Base-by-base conservation (phyloP, 345 rosid genomes). In the Populus davidiana region DNA sequence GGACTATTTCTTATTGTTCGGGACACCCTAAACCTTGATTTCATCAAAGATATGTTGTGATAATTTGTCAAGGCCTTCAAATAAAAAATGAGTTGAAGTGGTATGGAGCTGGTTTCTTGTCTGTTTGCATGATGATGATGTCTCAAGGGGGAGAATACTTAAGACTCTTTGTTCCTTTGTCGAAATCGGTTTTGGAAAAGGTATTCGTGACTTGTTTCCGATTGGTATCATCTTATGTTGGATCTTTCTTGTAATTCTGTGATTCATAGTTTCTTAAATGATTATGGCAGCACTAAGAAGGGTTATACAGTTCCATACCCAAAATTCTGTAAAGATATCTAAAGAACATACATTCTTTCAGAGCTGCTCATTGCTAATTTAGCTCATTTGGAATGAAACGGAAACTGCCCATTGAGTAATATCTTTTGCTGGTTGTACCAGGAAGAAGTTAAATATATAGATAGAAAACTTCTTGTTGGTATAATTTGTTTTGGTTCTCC, bases 1-100 rank as follows among this genome's bases (percentile, higher is more conserved):
- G 99, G 99, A 41, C 77, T 95, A 76, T 92, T 92, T 83, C 99
- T 95, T 68, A 87, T 95, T 2, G 85, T 93, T 59, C 90, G 91
- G n/a, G 99, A 95, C 71, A 93, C 98, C 25, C 87, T 95, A 72
- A 93, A 92, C 84, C 98, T 95, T 70, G 96, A 91, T 62, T 89
- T 95, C 88, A 81, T 93, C 79, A 90, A 81, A 85, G 94, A 89
- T 75, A 68, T 92, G 91, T 82, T 95, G 88, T 95, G 88, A 87
- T 81, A 23, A 52, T 59, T 71, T 69, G 56, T 29, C 8, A 61
- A 31, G 70, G 25, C 35, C 62, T 69, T 72, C 56, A 66, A 75
- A 71, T 47, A 74, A n/a, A n/a, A 44, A 38, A 67, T 68, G 29
- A 21, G 54, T 23, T 10, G 13, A 23, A 13, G 25, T 7, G 54